phyloP scores from a whole-genome alignment of 2,329 filamentous ascomycete genomes.

The Xylaria sp. region DNA sequence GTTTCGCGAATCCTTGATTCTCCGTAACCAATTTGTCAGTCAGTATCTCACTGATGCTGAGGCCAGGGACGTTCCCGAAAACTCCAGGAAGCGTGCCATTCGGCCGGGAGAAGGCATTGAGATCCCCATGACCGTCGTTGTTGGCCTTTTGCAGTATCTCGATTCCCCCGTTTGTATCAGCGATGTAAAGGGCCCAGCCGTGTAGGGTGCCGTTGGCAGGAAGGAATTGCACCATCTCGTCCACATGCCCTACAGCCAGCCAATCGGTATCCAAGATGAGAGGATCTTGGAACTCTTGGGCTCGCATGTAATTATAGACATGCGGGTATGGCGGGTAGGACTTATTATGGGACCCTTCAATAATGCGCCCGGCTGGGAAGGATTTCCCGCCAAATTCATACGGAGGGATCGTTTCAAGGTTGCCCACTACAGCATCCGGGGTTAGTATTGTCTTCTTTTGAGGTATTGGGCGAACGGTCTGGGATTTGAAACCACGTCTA shows the following conservation, averaged over 20 bases:
- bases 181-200: slow-evolving; percentile 31
- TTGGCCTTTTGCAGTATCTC: slow-evolving; percentile 28
- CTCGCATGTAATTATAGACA: slow-evolving; percentile 12
- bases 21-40: slow-evolving; percentile 2
- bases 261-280: slow-evolving; percentile 40
- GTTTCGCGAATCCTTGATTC: not conserved
- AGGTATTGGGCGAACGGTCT: too few species aligned
- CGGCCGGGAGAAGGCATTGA: not conserved
- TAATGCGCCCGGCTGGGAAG: slow-evolving; percentile 21
- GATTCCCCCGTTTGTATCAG: slow-evolving; percentile 29
- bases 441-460: too few species aligned
- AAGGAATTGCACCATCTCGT: slow-evolving; percentile 41
- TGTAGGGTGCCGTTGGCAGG: slow-evolving; percentile 12
- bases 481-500: too few species aligned
- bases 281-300: slow-evolving; percentile 41
- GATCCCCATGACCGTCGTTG: slow-evolving; percentile 29
- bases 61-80: not conserved
- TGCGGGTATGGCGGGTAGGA: not conserved
- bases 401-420: slow-evolving; percentile 45
- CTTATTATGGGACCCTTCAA: slow-evolving; percentile 1
- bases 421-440: too few species aligned
- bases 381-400: slow-evolving; percentile 32
- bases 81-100: not conserved
- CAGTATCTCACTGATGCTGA: slow-evolving; percentile 1
- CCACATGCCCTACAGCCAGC: slow-evolving; percentile 38